Evolutionary conservation across 331 rosid species (phyloP), one percentile per base, ranked within the genome.

Genomic region (Quercus lobata): DNA sequence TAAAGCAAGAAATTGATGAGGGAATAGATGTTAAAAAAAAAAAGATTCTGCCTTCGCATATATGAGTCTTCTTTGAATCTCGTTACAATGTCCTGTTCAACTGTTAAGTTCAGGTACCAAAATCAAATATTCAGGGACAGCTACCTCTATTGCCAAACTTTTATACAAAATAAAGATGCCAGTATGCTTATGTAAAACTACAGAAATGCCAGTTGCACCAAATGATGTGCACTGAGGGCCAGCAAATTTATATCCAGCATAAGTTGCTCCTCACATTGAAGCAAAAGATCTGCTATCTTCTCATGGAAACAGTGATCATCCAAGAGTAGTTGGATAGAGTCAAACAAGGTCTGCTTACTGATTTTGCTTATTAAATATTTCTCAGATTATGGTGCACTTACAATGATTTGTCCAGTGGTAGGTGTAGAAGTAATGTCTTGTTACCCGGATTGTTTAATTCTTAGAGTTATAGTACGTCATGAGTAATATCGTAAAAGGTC

Each of bases 101-200:
- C 66, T 7, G 15, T 4, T 24, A 9, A 21, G 66, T 4, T 5
- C 12, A 60, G 17, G 30, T 3, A 60, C 66, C 32, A 22, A 1
- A 60, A 60, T 24, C 8, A 68, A 68, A 17, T 46, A 68, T 19
- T 6, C 21, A 65, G n/a, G 24, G 24, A 65, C 34, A 25, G 53
- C 6, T 32, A 34, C 2, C 35, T 30, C 27, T 32, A 19, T 1
- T 32, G 22, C 52, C 19, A 19, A 1, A 68, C 8, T 30, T 63
- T 30, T 65, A 30, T 7, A 57, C 30, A 81, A 55, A 55, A 70
- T 49, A 21, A 2, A 69, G 32, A 61, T 19, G 62, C 25, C 65
- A 81, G 72, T 34, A 60, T 52, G 63, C 66, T 65, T 73, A 34
- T 74, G 57, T 65, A 52, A 61, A 71, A 57, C 77, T 62, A 76